phyloP scores from a whole-genome alignment of 2,329 filamentous ascomycete genomes.

The Cryphonectria parasitica region DNA sequence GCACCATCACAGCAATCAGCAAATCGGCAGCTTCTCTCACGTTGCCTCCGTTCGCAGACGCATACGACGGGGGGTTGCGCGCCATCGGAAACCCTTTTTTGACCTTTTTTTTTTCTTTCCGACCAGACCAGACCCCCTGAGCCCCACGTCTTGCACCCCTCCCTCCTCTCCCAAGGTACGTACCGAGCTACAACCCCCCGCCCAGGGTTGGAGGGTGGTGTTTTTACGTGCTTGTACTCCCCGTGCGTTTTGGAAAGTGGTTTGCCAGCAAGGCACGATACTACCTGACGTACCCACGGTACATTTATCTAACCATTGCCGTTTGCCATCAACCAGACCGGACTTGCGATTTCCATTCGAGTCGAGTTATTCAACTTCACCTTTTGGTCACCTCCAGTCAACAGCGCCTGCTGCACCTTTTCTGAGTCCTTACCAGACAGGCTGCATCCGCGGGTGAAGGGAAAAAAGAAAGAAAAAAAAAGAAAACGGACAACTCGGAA shows the following conservation, averaged over 20 bases:
- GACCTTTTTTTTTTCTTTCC: not conserved
- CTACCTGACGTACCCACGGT: not conserved
- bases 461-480: too few relatives aligned
- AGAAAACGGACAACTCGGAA: conserved; percentile 5
- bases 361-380: not conserved
- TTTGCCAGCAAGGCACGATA: not conserved
- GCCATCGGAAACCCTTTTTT: not conserved
- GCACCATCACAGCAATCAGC: not conserved
- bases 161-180: not conserved
- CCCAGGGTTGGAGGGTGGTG: conserved; percentile 16
- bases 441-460: too few relatives aligned
- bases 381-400: not conserved
- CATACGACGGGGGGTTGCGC: not conserved
- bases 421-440: not conserved
- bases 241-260: not conserved
- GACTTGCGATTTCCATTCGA: not conserved
- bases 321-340: not conserved
- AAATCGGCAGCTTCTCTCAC: not conserved
- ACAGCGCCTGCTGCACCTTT: not conserved
- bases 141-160: not conserved
- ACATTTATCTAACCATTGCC: not conserved
- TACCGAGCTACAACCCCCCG: not conserved
- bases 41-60: not conserved
- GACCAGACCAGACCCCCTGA: not conserved
- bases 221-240: conserved; percentile 11